Evolutionary conservation across 2,329 filamentous ascomycete species (phyloP).

Genomic region (Fusarium phyllophilum): DNA sequence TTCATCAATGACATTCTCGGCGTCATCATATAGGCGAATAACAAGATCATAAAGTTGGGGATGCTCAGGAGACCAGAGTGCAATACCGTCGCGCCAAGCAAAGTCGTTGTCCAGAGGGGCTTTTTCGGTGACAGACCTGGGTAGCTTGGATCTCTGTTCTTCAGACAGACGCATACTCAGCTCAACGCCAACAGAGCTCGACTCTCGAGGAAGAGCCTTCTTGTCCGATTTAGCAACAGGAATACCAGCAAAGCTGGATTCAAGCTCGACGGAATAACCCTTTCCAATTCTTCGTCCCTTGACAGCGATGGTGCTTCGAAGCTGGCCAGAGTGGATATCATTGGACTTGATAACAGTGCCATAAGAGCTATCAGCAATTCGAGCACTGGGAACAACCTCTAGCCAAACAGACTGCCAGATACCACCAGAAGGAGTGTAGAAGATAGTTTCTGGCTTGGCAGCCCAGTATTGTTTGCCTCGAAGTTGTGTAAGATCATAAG

Average conservation of each 20-base stretch:
- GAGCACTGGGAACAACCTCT: constrained; percentile 62
- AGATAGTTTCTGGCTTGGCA: constrained; percentile 68
- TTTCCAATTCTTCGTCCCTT: constrained; percentile 59
- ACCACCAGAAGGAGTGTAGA: constrained; percentile 66
- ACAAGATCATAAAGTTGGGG: constrained; percentile 66
- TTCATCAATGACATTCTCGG: constrained; percentile 60
- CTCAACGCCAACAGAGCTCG: constrained; percentile 58
- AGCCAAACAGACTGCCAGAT: constrained; percentile 69
- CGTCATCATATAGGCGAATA: constrained; percentile 61
- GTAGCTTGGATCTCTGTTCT: constrained; percentile 53
- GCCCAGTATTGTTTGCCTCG: constrained; percentile 76
- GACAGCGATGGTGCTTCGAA: constrained; percentile 63
- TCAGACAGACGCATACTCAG: constrained; percentile 60
- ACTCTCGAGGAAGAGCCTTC: constrained; percentile 59
- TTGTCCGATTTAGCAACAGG: constrained; percentile 56
- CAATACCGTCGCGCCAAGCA: constrained; percentile 65
- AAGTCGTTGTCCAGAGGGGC: constrained; percentile 51
- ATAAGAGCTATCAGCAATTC: constrained; percentile 64
- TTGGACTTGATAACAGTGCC: constrained; percentile 68
- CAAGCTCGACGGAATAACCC: constrained; percentile 61
- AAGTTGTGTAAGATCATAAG: constrained; percentile 71
- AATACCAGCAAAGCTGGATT: constrained; percentile 61
- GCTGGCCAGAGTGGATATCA: constrained; percentile 61
- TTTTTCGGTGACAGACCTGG: constrained; percentile 46
- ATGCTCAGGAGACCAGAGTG: constrained; percentile 70